phyloP scores from a whole-genome alignment of 371 early-diverging fungal genomes.

The Actinomortierella ambigua region DNA sequence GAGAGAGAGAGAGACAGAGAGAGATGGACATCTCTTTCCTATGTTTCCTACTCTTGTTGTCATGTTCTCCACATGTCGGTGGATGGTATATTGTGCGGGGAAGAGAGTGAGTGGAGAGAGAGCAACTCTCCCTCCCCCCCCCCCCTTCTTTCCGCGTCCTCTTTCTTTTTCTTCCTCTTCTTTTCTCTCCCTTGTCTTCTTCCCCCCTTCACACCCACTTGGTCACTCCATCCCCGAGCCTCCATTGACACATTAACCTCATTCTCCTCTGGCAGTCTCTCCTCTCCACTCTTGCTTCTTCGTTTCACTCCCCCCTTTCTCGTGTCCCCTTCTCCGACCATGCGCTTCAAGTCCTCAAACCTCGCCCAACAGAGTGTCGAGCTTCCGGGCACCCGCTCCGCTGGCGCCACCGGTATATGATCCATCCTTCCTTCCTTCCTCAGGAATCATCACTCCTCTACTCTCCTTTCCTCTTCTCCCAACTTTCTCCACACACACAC shows the following conservation, averaged over 20 bases:
- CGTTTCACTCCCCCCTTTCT: not conserved
- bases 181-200: not conserved
- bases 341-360: conserved; percentile 25
- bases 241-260: conserved; percentile 1
- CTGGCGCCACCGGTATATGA: conserved; percentile 42
- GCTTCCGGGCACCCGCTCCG: conserved; percentile 42
- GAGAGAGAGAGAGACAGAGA: too few species aligned
- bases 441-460: not conserved
- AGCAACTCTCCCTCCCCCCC: not conserved
- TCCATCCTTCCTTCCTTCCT: not conserved
- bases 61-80: too few species aligned
- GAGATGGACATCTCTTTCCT: not conserved
- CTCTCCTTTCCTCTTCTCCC: not conserved
- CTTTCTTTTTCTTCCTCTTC: not conserved
- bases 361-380: conserved; percentile 46
- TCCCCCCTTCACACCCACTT: not conserved
- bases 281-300: conserved; percentile 1
- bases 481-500: not conserved
- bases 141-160: not conserved
- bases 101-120: too few species aligned
- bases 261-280: not conserved
- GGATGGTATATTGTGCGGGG: too few species aligned
- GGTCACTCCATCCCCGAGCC: not conserved
- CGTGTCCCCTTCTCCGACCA: conserved; percentile 13
- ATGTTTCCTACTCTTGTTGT: too few species aligned